Base-by-base conservation (phyloP, 1,284 basidiomycete genomes). In the Pseudomicrostroma phylloplanum region DNA sequence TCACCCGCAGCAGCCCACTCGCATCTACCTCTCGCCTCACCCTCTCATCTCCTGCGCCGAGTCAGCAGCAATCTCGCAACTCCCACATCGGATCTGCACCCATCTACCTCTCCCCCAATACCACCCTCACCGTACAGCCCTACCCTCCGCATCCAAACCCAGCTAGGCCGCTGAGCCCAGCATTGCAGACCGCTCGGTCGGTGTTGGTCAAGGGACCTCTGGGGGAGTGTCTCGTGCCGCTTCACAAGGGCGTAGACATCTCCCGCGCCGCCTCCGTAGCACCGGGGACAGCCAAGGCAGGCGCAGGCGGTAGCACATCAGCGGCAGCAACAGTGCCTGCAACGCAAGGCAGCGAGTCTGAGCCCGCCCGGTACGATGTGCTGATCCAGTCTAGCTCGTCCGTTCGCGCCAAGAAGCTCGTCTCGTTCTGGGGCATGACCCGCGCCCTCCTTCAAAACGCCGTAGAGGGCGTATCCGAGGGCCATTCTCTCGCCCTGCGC, bases 401-500 rank as follows among this genome's bases (percentile, higher is more conserved):
- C 6, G 7, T 13, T n/a, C 9, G 41, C 2, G 30, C 15, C n/a
- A 54, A 54, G 51, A 54, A 26, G 21, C 25, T 54, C n/a, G 21
- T 25, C 17, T 17, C 25, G 8, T 21, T 23, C 21, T 98, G 94
- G 94, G 94, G 94, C 12, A 86, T 91, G 49, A 94, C 91, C 1
- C 87, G 94, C 56, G 89, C 91, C 0, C 84, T 93, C 63, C 88
- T 96, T 76, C 82, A 84, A 68, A 98, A 98, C 77, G 93, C 93
- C 17, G 85, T 97, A 67, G 83, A 83, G 17, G 96, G 96, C 57
- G 92, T 97, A 81, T 88, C 89, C 0, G 85, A 88, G 66, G 93
- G 93, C 1, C 97, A 92, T 81, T 85, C 84, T 0, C 84, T 90
- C 8, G 87, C 89, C 13, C 80, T 98, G 21, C 88, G 88, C 69